These are phyloP conservation scores for Pseudogymnoascus sp. DNA, from an alignment of 2,329 filamentous ascomycete species.

Conservation along the genomic window DNA sequence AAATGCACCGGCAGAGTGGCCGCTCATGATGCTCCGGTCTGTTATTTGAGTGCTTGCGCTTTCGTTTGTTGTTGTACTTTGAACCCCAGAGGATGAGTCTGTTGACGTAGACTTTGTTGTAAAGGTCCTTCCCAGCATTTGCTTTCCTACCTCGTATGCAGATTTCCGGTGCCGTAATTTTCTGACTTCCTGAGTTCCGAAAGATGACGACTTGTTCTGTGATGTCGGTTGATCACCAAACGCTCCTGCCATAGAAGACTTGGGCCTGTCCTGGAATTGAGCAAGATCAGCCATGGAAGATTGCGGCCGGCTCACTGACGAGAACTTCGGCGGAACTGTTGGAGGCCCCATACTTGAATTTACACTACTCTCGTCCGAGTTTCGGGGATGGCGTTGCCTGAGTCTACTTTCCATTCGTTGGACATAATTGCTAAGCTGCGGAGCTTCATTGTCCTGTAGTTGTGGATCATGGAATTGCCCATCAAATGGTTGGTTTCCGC, in stretches of 20 bases:
- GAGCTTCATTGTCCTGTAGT: constrained; percentile 55
- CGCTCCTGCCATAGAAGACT: constrained; percentile 46
- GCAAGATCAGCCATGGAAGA: constrained; percentile 19
- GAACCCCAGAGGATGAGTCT: constrained; percentile 63
- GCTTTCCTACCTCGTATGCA: constrained; percentile 66
- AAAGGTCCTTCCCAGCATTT: constrained; percentile 65
- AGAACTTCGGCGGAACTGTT: constrained; percentile 36
- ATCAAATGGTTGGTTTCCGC: constrained; percentile 34
- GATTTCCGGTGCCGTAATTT: constrained; percentile 60
- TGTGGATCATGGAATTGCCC: constrained; percentile 24
- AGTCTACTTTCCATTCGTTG: constrained; percentile 84
- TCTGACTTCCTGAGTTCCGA: constrained; percentile 1
- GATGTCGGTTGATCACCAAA: constrained; percentile 27
- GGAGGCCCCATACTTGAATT: constrained; percentile 15
- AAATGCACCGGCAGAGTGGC: constrained; percentile 78
- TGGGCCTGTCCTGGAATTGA: constrained; percentile 42
- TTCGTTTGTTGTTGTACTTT: constrained; percentile 55
- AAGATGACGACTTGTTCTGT: neutral
- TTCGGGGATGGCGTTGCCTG: constrained; percentile 19
- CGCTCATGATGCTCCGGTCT: constrained; percentile 85
- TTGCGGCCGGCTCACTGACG: constrained; percentile 6
- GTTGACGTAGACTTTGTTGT: constrained; percentile 85
- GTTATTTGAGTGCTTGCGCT: constrained; percentile 70
- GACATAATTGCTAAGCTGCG: constrained; percentile 77
- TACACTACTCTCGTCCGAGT: constrained; percentile 5